Percentiles rank a stretch among this genome's conserved stretches.
Conservation (phyloP, 139 green algal species). For the Chlamydomonas eustigma region DNA sequence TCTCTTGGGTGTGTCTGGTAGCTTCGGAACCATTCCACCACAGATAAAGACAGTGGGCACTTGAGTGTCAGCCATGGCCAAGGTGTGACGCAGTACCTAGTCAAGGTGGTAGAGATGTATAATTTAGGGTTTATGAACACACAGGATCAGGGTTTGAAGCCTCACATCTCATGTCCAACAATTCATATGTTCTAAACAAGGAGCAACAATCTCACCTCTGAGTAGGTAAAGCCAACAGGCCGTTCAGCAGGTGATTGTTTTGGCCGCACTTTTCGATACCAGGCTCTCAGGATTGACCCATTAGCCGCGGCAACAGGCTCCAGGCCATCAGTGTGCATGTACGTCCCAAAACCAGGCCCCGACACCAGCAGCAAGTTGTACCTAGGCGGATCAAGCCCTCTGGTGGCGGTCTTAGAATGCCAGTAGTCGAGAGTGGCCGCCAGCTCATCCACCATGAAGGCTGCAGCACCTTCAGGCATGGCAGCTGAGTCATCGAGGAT, state of each 20-base stretch:
- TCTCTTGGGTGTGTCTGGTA: neutral
- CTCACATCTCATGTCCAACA: no score
- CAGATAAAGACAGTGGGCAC: neutral
- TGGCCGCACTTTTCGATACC: neutral
- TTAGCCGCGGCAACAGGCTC: neutral
- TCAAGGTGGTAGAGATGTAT: neutral
- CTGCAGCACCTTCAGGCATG: neutral
- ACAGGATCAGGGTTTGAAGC: no score
- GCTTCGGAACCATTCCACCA: neutral
- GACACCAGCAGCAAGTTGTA: constrained; percentile 2
- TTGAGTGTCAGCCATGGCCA: neutral
- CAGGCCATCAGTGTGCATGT: neutral
- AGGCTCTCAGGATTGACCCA: neutral
- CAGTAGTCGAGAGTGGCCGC: constrained; percentile 1
- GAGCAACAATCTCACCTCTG: no score
- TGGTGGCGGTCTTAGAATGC: neutral
- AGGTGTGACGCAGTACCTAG: neutral
- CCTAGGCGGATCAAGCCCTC: neutral
- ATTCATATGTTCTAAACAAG: no score
- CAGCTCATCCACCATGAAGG: constrained; percentile 2
- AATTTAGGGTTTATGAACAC: neutral
- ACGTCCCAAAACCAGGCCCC: neutral
- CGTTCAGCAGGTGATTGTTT: no score
- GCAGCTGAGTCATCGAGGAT: constrained; percentile 36
- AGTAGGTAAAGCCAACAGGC: no score